These are phyloP conservation scores for Podospora pseudopauciseta DNA, from an alignment of 495 filamentous ascomycete species.

Conservation along the genomic window DNA sequence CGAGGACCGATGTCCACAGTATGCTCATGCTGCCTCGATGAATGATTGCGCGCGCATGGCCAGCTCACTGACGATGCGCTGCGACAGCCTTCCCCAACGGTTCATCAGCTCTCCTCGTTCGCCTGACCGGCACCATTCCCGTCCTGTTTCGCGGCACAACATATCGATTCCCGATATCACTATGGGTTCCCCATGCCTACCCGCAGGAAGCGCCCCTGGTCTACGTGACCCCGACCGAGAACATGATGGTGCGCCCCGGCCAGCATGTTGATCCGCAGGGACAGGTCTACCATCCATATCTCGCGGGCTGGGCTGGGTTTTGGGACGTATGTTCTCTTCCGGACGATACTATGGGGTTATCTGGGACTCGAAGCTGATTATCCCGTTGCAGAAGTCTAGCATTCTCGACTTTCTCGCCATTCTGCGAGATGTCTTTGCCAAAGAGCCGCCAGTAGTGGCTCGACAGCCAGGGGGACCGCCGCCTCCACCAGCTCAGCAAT, in stretches of 20 bases:
- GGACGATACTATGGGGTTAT: background rate
- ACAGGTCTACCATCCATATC: constrained; percentile 90
- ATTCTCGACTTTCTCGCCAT: constrained; percentile 77
- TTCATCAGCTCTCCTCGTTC: constrained; percentile 78
- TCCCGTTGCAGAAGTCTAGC: constrained; percentile 64
- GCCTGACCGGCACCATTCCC: constrained; percentile 81
- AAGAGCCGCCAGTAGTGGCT: constrained; percentile 86
- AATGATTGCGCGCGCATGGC: background rate
- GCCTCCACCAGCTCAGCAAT: constrained; percentile 38
- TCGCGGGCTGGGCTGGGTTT: constrained; percentile 80
- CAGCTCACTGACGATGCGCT: constrained; percentile 7
- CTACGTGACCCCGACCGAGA: constrained; percentile 83
- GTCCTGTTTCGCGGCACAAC: constrained; percentile 81
- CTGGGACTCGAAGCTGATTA: constrained; percentile 20
- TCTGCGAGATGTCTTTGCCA: constrained; percentile 82
- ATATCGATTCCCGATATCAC: constrained; percentile 84
- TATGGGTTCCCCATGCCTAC: constrained; percentile 97
- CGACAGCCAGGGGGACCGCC: constrained; percentile 54
- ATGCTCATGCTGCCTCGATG: constrained; percentile 47
- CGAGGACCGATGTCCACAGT: constrained; percentile 98
- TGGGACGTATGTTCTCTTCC: constrained; percentile 74
- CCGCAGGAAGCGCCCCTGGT: constrained; percentile 78
- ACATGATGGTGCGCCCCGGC: constrained; percentile 84
- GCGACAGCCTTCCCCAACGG: constrained; percentile 84
- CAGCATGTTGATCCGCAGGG: constrained; percentile 96